Base-by-base conservation (phyloP, 2,329 filamentous ascomycete genomes). In the Fusarium citri region DNA sequence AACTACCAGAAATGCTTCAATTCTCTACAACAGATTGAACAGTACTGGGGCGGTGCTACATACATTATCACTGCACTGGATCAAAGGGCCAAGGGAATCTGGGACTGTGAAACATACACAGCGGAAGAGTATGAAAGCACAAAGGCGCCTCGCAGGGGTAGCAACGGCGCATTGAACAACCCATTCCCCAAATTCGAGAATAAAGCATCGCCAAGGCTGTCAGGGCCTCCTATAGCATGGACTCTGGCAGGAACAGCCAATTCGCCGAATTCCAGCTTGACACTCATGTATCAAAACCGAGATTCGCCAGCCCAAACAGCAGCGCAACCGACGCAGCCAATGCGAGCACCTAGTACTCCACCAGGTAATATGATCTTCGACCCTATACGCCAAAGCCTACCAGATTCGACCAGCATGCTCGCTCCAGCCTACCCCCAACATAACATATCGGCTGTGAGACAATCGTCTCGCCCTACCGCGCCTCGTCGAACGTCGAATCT, bases 1-100 rank as follows among this genome's bases (percentile, higher is more conserved):
- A 95, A 97, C 73, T 97, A 97, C 72, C 92, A 95, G 76, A 86
- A 91, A 11, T 97, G 94, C 77, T 95, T 96, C 78, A 93, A 94
- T 76, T 93, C 93, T 0, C 80, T 97, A 14, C 89, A 94, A 72
- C 90, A 93, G 47, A 83, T 97, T n/a, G 89, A 96, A 71, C 86
- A 87, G 1, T 96, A 96, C 76, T 97, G 94, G 94, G 92, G 92
- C 37, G 94, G 94, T 10, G 91, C 93, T 26, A 91, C 92, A 60
- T 97, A 97, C 76, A 97, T 97, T 41, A 81, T 97, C 40, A 95
- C 92, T 0, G 93, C 94, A 0, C 82, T 97, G 14, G 93, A 97
- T 72, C 94, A 97, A 73, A 96, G 96, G 77, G 90, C 93, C 16
- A 94, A 95, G 77, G 94, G 94, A 1, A 93, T 95, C 40, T 92